phyloP scores from a whole-genome alignment of 192 early-diverging fungal genomes.

The Physocladia obscura region DNA sequence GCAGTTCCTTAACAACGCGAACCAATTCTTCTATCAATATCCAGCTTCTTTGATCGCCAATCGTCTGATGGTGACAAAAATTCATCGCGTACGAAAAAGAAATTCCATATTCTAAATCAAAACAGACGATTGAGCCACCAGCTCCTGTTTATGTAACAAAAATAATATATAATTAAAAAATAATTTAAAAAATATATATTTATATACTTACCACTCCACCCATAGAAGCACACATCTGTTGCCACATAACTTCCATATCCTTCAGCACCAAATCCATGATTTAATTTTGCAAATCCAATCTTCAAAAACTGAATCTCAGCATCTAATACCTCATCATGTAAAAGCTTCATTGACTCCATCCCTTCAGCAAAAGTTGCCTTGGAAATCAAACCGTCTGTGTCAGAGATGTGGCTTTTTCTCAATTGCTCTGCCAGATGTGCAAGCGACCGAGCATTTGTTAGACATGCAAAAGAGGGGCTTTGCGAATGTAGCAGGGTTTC shows the following conservation, averaged over 20 bases:
- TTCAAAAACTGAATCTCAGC: conserved; percentile 6
- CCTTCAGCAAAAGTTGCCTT: not conserved
- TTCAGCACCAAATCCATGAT: conserved; percentile 2
- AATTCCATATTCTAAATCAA: conserved; percentile 55
- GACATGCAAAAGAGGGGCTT: conserved; percentile 50
- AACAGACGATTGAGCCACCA: conserved; percentile 54
- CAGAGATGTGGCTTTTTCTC: conserved; percentile 58
- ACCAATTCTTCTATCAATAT: conserved; percentile 47
- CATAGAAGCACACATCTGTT: conserved; percentile 35
- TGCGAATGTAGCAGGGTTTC: conserved; percentile 40
- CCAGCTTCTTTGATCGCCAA: conserved; percentile 59
- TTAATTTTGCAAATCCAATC: conserved; percentile 27
- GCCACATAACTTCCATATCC: not conserved
- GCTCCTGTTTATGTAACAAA: conserved; percentile 46
- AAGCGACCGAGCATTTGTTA: conserved; percentile 55
- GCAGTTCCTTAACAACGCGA: conserved; percentile 34
- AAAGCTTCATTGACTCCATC: not conserved
- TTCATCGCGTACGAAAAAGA: conserved; percentile 65
- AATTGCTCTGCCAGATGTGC: conserved; percentile 58
- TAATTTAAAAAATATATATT: not conserved
- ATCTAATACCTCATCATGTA: not conserved
- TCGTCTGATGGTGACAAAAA: conserved; percentile 42
- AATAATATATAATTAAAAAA: not conserved
- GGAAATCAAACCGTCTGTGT: conserved; percentile 31
- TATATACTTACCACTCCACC: conserved; percentile 24